A percentile compares a stretch with the other conserved stretches of the same genome.
These are phyloP conservation scores for Fusarium oligoseptatum DNA, from an alignment of 2,329 filamentous ascomycete species.

Conservation along the genomic window DNA sequence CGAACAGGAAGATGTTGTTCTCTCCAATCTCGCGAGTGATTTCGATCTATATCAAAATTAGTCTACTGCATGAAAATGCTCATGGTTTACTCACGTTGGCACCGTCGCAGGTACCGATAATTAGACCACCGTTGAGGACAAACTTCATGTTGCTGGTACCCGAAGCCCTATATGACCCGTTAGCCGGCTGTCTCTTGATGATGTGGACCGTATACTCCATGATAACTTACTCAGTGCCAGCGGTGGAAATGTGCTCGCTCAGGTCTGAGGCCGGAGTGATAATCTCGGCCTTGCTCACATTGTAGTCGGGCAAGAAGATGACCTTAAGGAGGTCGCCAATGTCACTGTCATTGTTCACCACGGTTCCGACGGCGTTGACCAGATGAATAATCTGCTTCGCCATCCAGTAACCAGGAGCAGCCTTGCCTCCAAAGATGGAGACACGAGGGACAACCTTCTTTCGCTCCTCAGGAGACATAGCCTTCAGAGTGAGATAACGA, in stretches of 20 bases:
- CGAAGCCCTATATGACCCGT: conserved; percentile 62
- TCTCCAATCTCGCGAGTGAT: conserved; percentile 98
- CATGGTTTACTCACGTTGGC: conserved; percentile 79
- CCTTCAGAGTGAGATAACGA: conserved; percentile 90
- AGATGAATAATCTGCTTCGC: conserved; percentile 98
- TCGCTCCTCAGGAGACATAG: conserved; percentile 83
- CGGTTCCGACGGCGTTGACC: conserved; percentile 89
- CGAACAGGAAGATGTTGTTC: conserved; percentile 98
- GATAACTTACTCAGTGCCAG: conserved; percentile 82
- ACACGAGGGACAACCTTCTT: conserved; percentile 91
- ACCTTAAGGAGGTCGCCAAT: conserved; percentile 97
- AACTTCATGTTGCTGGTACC: conserved; percentile 99
- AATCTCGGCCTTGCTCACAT: conserved; percentile 98
- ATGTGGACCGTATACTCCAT: background rate
- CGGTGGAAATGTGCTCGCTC: conserved; percentile 98
- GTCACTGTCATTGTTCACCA: conserved; percentile 93
- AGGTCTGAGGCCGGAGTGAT: conserved; percentile 95
- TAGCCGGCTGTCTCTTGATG: background rate
- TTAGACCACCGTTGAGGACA: conserved; percentile 94
- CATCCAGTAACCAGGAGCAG: conserved; percentile 99
- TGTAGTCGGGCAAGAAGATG: conserved; percentile 97
- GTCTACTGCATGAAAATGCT: background rate
- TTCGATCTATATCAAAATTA: conserved; percentile 73
- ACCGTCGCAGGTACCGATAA: conserved; percentile 98
- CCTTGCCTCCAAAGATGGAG: conserved; percentile 97